phyloP scores from a whole-genome alignment of 495 filamentous ascomycete genomes.

The Aspergillus ellipticus region DNA sequence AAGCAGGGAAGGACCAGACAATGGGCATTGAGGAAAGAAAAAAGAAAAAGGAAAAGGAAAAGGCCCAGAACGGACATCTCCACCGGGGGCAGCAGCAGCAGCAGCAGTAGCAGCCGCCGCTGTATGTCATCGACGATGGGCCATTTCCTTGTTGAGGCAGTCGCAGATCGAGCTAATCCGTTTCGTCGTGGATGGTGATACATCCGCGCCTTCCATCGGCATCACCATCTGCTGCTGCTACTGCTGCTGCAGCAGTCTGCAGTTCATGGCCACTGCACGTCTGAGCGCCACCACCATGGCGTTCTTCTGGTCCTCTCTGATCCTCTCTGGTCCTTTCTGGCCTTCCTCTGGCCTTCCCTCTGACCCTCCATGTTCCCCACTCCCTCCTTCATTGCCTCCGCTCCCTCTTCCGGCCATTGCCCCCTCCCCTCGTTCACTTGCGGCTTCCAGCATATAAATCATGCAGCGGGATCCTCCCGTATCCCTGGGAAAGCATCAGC shows the following conservation, averaged over 20 bases:
- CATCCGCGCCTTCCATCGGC: slow-evolving; percentile 24
- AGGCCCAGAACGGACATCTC: slow-evolving; percentile 9
- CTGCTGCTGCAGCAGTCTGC: no score
- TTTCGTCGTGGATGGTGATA: slow-evolving; percentile 20
- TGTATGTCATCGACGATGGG: slow-evolving; percentile 22
- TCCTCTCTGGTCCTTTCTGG: no score
- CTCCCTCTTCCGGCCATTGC: neutral
- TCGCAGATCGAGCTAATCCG: slow-evolving; percentile 27
- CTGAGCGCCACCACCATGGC: slow-evolving; percentile 22
- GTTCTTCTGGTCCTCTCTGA: neutral
- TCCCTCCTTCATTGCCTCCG: slow-evolving; percentile 7
- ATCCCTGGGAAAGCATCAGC: slow-evolving; percentile 11
- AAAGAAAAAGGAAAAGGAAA: slow-evolving; percentile 2
- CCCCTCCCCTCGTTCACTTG: slow-evolving; percentile 19
- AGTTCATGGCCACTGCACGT: slow-evolving; percentile 14
- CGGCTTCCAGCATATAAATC: slow-evolving; percentile 27
- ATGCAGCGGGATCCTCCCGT: slow-evolving; percentile 22
- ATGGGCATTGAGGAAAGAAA: neutral
- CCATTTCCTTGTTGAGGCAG: slow-evolving; percentile 20
- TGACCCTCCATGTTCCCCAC: neutral
- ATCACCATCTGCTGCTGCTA: no score
- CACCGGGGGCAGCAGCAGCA: slow-evolving; percentile 9
- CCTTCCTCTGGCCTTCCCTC: slow-evolving; percentile 1
- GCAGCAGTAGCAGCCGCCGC: no score
- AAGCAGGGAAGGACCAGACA: neutral